Base-by-base conservation (phyloP, 2,329 filamentous ascomycete species). In the Fusarium coffeatum region DNA sequence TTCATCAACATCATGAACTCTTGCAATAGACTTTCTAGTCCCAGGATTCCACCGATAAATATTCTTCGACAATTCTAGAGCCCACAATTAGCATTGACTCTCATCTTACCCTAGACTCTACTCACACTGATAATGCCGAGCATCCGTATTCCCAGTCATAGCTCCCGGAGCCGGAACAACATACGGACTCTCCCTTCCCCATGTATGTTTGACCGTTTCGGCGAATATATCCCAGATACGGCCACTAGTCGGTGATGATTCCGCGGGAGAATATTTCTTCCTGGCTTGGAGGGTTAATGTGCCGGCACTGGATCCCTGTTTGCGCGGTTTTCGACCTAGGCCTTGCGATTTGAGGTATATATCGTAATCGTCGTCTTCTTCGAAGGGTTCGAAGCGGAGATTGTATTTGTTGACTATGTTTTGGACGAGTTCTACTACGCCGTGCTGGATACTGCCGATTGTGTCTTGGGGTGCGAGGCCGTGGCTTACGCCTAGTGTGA, bases 401-500 rank as follows among this genome's bases (percentile, higher is more conserved):
- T 55, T 53, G 5, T 59, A 42, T 2, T 15, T 41, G 41, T n/a
- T 37, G 40, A 49, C 61, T 0, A 55, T 34, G 0, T 28, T 23
- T 4, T 42, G 25, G 1, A 55, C n/a, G 3, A 67, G 18, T 6
- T 49, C 18, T 0, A 37, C 32, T 1, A 64, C 46, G 1, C 58
- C 22, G 15, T 70, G 34, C 7, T 64, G 46, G 4, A 64, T 37
- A 2, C 30, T 45, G 0, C 54, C 56, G 6, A 64, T 32, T 6
- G 49, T 69, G 11, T 70, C 66, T 15, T 66, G 66, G 0, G 57
- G 57, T 3, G 37, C 50, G 11, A 41, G 42, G 0, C 82, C 86
- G 79, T 84, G 87, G 76, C 92, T 91, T 53, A 92, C 84, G 0
- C 85, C 83, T 0, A 87, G 80, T 0, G 80, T 80, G 0, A 84